Percentiles rank a stretch among this genome's conserved stretches.
These are phyloP conservation scores for Penicillium sp. DNA, from an alignment of 2,329 filamentous ascomycete genomes.

Conservation along the genomic window DNA sequence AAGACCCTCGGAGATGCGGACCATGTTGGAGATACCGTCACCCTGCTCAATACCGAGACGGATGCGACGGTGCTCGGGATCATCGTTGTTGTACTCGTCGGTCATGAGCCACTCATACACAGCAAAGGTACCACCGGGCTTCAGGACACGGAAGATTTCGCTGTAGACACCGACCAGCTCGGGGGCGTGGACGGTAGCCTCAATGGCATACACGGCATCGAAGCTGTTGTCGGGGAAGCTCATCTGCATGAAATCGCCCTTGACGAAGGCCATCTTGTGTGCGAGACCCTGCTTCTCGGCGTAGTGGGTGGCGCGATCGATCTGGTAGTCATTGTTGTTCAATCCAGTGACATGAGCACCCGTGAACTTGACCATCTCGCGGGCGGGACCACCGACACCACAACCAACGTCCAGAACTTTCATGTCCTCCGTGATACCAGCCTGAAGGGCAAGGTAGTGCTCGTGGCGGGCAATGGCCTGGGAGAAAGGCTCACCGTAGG, in stretches of 20 bases:
- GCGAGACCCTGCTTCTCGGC: slow-evolving; percentile 75
- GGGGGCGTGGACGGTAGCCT: slow-evolving; percentile 93
- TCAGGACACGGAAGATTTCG: slow-evolving; percentile 91
- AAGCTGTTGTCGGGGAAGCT: slow-evolving; percentile 87
- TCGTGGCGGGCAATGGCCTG: slow-evolving; percentile 94
- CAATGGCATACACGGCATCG: slow-evolving; percentile 94
- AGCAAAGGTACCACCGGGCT: slow-evolving; percentile 91
- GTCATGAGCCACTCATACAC: slow-evolving; percentile 99
- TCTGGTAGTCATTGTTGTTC: slow-evolving; percentile 99
- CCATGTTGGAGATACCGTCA: slow-evolving; percentile 97
- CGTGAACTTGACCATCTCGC: slow-evolving; percentile 94
- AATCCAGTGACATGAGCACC: slow-evolving; percentile 83
- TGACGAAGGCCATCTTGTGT: slow-evolving; percentile 77
- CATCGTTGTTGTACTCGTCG: slow-evolving; percentile 84
- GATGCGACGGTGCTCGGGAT: slow-evolving; percentile 81
- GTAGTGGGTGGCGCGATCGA: slow-evolving; percentile 84
- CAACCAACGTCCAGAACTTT: slow-evolving; percentile 94
- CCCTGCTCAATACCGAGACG: slow-evolving; percentile 93
- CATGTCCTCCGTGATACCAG: slow-evolving; percentile 80
- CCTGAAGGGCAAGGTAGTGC: slow-evolving; percentile 91
- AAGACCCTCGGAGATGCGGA: slow-evolving; percentile 75
- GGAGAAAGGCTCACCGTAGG: slow-evolving; percentile 77
- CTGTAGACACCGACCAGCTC: slow-evolving; percentile 86
- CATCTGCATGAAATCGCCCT: slow-evolving; percentile 99
- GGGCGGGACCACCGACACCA: slow-evolving; percentile 89